Percentiles rank a stretch among this genome's conserved stretches.
phyloP scores from a whole-genome alignment of 2,329 filamentous ascomycete species.

The Teratosphaeria destructans region DNA sequence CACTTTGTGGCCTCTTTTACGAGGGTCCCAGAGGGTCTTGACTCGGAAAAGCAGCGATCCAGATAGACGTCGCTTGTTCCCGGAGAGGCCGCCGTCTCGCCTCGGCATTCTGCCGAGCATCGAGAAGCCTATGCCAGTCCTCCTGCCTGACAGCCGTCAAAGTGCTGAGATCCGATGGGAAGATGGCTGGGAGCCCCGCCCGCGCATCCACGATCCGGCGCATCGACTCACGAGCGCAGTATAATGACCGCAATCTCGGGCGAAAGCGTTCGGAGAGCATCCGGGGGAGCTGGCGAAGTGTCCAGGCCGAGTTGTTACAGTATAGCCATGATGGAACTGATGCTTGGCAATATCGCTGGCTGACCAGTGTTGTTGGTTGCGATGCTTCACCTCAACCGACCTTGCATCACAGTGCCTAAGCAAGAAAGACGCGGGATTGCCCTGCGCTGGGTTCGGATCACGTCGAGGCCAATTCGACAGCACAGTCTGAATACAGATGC shows the following conservation, averaged over 20 bases:
- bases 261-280: background rate
- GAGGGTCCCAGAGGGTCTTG: background rate
- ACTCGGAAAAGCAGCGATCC: background rate
- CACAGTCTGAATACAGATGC: background rate
- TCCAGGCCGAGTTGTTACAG: background rate
- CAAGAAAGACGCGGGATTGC: too few relatives aligned
- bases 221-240: background rate
- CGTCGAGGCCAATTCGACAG: background rate
- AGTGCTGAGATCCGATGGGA: background rate
- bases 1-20: conserved; percentile 40
- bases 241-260: background rate
- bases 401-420: too few relatives aligned
- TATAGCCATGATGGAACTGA: background rate
- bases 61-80: background rate
- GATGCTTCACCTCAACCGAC: too few relatives aligned
- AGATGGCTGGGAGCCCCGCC: background rate
- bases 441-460: background rate
- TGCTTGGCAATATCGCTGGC: too few relatives aligned
- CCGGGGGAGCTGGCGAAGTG: background rate
- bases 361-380: too few relatives aligned
- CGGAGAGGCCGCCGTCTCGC: background rate
- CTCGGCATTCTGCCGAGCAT: background rate
- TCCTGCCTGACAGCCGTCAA: background rate
- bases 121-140: background rate
- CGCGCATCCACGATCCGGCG: background rate